These are phyloP conservation scores for Penicillium antarcticum DNA, from an alignment of 495 filamentous ascomycete species.

Conservation along the genomic window DNA sequence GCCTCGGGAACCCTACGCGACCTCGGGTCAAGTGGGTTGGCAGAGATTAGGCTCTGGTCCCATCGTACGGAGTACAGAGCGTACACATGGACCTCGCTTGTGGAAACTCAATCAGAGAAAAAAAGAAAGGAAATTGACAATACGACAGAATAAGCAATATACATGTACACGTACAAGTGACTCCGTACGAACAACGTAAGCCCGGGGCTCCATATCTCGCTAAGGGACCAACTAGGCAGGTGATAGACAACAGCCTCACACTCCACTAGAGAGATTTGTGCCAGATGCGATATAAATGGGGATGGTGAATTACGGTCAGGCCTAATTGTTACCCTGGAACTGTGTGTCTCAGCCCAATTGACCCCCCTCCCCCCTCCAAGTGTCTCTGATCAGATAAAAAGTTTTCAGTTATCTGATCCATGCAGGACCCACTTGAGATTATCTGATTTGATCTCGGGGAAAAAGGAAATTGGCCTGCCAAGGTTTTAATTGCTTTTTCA, in stretches of 20 bases:
- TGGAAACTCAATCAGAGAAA: too few relatives aligned
- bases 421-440: conserved; percentile 14
- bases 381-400: conserved; percentile 32
- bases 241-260: neutral
- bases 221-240: conserved; percentile 4
- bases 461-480: neutral
- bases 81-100: too few relatives aligned
- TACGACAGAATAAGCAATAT: too few relatives aligned
- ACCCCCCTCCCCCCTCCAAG: neutral
- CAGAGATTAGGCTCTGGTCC: too few relatives aligned
- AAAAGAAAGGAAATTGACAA: too few relatives aligned
- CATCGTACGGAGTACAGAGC: too few relatives aligned
- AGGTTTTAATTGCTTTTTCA: too few relatives aligned
- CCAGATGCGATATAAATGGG: too few relatives aligned
- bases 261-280: neutral
- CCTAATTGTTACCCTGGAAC: neutral
- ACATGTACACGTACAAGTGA: too few relatives aligned
- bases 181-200: neutral
- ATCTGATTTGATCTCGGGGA: conserved; percentile 6
- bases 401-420: conserved; percentile 33
- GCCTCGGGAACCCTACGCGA: too few relatives aligned
- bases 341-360: neutral
- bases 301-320: neutral
- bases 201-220: conserved; percentile 2
- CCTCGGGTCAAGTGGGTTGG: too few relatives aligned